Evolutionary conservation across 2,329 filamentous ascomycete genomes (phyloP).

Genomic region (Penicillium sp.): DNA sequence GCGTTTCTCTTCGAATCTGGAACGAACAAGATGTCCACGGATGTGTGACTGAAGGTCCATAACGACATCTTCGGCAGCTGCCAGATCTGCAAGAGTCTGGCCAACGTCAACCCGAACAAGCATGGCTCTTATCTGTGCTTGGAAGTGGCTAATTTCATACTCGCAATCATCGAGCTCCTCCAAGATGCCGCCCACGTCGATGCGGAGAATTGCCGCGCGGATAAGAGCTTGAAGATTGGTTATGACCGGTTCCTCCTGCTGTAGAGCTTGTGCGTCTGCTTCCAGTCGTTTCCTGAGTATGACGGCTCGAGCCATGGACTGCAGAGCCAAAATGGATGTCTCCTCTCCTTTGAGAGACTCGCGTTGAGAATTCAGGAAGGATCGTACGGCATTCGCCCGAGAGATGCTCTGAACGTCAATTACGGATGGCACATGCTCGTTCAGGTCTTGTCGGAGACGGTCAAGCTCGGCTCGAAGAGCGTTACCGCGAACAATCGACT

Average conservation of each 20-base stretch:
- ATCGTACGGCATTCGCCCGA: no score
- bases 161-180: constrained; percentile 62
- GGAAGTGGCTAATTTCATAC: constrained; percentile 59
- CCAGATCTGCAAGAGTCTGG: constrained; percentile 64
- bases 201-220: constrained; percentile 36
- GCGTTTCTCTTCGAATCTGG: constrained; percentile 71
- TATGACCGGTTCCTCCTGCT: constrained; percentile 26
- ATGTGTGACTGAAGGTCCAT: constrained; percentile 65
- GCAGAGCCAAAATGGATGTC: constrained; percentile 43
- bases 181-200: constrained; percentile 47
- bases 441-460: no score
- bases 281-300: constrained; percentile 28
- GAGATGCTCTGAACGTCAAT: constrained; percentile 28
- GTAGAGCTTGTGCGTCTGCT: constrained; percentile 25
- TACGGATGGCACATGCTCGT: constrained; percentile 22
- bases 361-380: constrained; percentile 33
- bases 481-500: no score
- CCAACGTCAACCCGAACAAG: constrained; percentile 66
- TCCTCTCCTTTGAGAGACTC: no score
- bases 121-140: constrained; percentile 70
- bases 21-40: constrained; percentile 64
- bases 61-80: constrained; percentile 71
- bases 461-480: constrained; percentile 27
- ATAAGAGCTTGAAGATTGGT: constrained; percentile 34
- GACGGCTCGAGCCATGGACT: constrained; percentile 44